These are phyloP conservation scores for Chaetomium tenue DNA, from an alignment of 495 filamentous ascomycete genomes.

Conservation along the genomic window DNA sequence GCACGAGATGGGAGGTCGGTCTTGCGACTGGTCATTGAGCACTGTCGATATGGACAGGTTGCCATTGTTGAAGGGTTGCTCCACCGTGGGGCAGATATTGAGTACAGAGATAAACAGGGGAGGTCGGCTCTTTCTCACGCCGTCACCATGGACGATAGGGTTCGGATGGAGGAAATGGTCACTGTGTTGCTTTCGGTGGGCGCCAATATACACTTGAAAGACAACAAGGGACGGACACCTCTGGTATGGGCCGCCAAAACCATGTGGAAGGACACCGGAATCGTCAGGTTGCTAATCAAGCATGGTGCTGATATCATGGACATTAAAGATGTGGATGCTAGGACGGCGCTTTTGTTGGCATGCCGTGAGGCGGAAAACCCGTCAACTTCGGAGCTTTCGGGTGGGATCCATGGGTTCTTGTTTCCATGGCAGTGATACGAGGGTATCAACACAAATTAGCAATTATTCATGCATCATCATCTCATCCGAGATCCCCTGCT, in stretches of 20 bases:
- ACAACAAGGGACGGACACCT: not conserved
- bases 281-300: not conserved
- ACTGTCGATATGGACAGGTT: not conserved
- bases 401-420: too few species aligned
- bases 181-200: not conserved
- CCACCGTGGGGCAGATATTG: slow-evolving; percentile 22
- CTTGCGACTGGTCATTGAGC: not conserved
- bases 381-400: too few species aligned
- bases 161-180: not conserved
- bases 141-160: not conserved
- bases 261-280: not conserved
- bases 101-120: not conserved
- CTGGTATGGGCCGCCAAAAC: not conserved
- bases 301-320: not conserved
- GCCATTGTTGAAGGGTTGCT: not conserved
- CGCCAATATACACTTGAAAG: not conserved
- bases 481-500: not conserved
- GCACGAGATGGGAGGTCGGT: not conserved
- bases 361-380: not conserved
- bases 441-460: not conserved
- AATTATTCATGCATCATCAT: slow-evolving; percentile 15
- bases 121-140: slow-evolving; percentile 2
- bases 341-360: not conserved
- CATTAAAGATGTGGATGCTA: not conserved
- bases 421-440: too few species aligned